A percentile compares a stretch with the other conserved stretches of the same genome.
Conservation (phyloP, 768 basidiomycete species). For the Russula sp. region DNA sequence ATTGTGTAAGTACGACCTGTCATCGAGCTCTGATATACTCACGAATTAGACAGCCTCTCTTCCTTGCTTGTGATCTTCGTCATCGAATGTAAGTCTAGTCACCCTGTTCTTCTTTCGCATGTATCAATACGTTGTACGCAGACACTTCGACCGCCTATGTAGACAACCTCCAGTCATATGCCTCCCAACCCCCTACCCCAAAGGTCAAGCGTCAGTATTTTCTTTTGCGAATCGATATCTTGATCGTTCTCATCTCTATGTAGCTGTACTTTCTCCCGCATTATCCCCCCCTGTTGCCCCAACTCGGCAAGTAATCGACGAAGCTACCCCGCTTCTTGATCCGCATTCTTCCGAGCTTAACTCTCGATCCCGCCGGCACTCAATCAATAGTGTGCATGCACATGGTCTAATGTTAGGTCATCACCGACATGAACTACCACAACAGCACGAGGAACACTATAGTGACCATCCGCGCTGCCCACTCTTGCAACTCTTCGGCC, state of each 20-base stretch:
- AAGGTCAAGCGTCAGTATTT: slow-evolving; percentile 9
- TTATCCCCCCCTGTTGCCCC: background rate
- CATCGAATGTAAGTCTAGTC: slow-evolving; percentile 56
- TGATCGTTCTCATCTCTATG: background rate
- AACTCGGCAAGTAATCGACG: background rate
- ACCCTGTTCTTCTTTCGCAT: background rate
- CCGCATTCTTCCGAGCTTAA: background rate
- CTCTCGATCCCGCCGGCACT: background rate
- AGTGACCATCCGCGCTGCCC: slow-evolving; percentile 7
- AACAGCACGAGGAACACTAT: slow-evolving; percentile 25
- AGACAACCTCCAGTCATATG: slow-evolving; percentile 56
- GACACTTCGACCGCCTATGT: slow-evolving; percentile 73
- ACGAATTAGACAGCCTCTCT: slow-evolving; percentile 36
- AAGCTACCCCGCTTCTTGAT: slow-evolving; percentile 11
- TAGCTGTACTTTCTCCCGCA: background rate
- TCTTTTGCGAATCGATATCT: background rate
- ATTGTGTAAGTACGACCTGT: slow-evolving; percentile 52
- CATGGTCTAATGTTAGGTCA: slow-evolving; percentile 28
- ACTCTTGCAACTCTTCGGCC: background rate
- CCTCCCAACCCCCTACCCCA: slow-evolving; percentile 35
- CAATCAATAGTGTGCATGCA: background rate
- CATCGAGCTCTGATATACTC: background rate
- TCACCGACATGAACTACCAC: slow-evolving; percentile 30
- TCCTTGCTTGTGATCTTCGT: slow-evolving; percentile 69
- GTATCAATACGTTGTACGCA: slow-evolving; percentile 26